phyloP scores from a whole-genome alignment of 768 basidiomycete genomes.

The Tylopilus sp. region DNA sequence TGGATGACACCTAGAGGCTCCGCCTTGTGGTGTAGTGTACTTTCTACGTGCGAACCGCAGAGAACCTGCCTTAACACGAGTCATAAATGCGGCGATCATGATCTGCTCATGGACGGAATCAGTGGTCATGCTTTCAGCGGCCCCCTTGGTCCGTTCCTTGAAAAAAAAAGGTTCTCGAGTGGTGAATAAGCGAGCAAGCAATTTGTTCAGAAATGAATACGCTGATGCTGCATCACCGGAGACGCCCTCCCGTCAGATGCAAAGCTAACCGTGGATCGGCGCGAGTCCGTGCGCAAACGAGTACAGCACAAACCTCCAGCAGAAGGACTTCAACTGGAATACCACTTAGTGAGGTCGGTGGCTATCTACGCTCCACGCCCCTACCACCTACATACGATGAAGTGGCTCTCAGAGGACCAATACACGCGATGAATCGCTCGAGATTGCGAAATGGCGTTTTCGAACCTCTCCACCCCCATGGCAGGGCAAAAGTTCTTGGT shows the following conservation, averaged over 20 bases:
- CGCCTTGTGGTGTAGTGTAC: conserved; percentile 41
- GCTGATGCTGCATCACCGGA: conserved; percentile 8
- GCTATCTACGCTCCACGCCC: not conserved
- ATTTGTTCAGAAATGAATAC: not conserved
- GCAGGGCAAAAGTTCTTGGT: too few species aligned
- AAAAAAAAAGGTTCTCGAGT: conserved; percentile 37
- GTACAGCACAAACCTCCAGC: conserved; percentile 25
- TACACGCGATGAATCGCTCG: not conserved
- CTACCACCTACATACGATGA: not conserved
- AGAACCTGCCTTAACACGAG: not conserved
- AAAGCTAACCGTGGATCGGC: too few species aligned
- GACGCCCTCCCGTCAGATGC: conserved; percentile 31
- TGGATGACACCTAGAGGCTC: conserved; percentile 36
- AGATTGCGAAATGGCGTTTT: not conserved
- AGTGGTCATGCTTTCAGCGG: conserved; percentile 34
- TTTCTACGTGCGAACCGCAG: conserved; percentile 33
- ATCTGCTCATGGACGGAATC: conserved; percentile 36
- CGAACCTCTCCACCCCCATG: not conserved
- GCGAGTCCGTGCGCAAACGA: conserved; percentile 32
- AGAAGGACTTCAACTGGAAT: conserved; percentile 36
- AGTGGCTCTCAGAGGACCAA: too few species aligned
- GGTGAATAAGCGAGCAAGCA: conserved; percentile 35
- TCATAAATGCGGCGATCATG: conserved; percentile 39
- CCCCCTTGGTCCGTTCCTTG: conserved; percentile 34
- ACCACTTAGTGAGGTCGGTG: conserved; percentile 29